Base-by-base conservation (phyloP, 805 yeast species). In the Yamadazyma olivae region DNA sequence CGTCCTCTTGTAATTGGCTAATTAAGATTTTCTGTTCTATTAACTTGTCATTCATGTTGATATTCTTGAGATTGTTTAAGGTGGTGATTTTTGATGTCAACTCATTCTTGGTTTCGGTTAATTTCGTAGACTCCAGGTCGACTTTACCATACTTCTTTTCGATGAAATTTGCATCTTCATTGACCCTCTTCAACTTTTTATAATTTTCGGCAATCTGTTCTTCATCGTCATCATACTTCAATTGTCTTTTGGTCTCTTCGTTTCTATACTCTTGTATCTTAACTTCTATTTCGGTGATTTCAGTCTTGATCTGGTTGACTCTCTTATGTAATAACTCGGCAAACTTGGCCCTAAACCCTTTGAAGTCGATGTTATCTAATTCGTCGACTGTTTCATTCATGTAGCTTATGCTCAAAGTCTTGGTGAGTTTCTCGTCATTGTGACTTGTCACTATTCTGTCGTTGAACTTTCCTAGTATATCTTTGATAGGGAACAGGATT, bases 91-190 rank as follows among this genome's bases (percentile, higher is more conserved):
- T 27, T 3, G 40, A 40, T 7, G 40, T 44, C 3, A 45, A 26
- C 17, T 50, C 51, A 5, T 36, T 33, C 12, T 47, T 38, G 6
- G 35, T 41, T n/a, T 44, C 50, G 9, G 43, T 47, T n/a, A 43
- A 35, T 23, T 51, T 56, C 3, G 38, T 26, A 5, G 51, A 40
- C 16, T 65, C 71, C 8, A 37, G 34, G 14, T 67, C 72, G 1
- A 57, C 54, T 23, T 58, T 54, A 10, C 41, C 50, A 17, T 61
- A 45, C 40, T 57, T 63, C 37, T 55, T 54, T 32, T 67, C 74
- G 7, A 50, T 53, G 6, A 50, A 27, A 6, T 39, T 35, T 2
- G 67, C 67, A 20, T 55, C 63, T 17, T 65, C 71, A 40, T 64
- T 67, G 23, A 62, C 47, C 30, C 55, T 53, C 24, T 62, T 51